Evolutionary conservation across 805 yeast genomes (phyloP).

Genomic region (Lipomyces japonicus): DNA sequence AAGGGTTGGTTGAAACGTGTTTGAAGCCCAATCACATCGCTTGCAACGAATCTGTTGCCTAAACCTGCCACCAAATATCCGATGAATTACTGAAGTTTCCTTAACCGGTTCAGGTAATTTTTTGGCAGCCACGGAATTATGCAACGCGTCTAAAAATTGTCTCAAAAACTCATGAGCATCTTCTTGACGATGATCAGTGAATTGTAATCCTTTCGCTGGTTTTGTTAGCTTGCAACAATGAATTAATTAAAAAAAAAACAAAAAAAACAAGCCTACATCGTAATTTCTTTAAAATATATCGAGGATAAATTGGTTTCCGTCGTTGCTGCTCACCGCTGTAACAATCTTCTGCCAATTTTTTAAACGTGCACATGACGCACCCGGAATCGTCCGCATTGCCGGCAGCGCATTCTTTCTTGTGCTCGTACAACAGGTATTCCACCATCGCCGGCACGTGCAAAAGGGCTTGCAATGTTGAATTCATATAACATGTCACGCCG

Average conservation of each 20-base stretch:
- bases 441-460: constrained; percentile 87
- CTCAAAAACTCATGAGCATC: constrained; percentile 91
- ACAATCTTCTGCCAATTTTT: constrained; percentile 24
- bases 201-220: constrained; percentile 17
- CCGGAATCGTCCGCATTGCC: constrained; percentile 22
- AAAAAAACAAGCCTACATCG: constrained; percentile 44
- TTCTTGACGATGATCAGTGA: constrained; percentile 53
- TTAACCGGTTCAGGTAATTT: constrained; percentile 24
- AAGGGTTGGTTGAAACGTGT: constrained; percentile 88
- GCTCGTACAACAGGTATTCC: constrained; percentile 70
- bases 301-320: constrained; percentile 50
- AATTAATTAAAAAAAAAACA: no score
- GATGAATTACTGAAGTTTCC: constrained; percentile 70
- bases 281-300: constrained; percentile 64
- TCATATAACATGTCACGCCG: constrained; percentile 96
- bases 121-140: constrained; percentile 27
- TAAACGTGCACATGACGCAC: constrained; percentile 28
- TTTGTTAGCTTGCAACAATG: constrained; percentile 41
- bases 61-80: constrained; percentile 88
- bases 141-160: constrained; percentile 29
- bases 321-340: constrained; percentile 9
- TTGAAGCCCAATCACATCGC: constrained; percentile 74
- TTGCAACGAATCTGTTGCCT: constrained; percentile 82
- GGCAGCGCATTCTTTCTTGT: constrained; percentile 51
- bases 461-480: constrained; percentile 88